A percentile compares a stretch with the other conserved stretches of the same genome.
phyloP scores from a whole-genome alignment of 1,284 basidiomycete species.

The Xanthoconium separans region DNA sequence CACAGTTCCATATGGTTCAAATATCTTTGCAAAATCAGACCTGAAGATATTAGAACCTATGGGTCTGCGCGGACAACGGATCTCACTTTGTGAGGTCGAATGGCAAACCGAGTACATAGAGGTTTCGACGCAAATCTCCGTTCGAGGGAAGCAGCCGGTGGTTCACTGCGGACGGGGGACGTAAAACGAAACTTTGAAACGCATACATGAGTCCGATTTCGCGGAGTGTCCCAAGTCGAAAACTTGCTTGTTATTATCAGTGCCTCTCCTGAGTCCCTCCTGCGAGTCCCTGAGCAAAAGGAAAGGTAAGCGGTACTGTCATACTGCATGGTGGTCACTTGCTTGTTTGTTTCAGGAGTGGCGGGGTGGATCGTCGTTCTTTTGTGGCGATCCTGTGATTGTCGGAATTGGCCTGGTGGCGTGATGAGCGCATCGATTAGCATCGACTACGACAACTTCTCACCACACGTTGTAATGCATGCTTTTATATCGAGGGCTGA shows the following conservation, averaged over 20 bases:
- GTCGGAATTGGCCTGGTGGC: conserved; percentile 16
- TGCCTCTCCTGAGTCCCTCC: not conserved
- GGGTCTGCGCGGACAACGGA: not conserved
- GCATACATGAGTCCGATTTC: conserved; percentile 22
- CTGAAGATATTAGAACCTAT: conserved; percentile 33
- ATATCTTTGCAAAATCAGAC: conserved; percentile 58
- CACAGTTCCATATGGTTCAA: conserved; percentile 63
- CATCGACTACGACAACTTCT: not conserved
- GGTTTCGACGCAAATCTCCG: conserved; percentile 63
- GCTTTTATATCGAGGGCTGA: conserved; percentile 4
- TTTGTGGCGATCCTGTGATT: conserved; percentile 8
- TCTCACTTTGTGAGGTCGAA: conserved; percentile 72
- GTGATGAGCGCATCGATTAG: conserved; percentile 4
- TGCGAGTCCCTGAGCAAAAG: conserved; percentile 12
- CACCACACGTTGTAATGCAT: conserved; percentile 12
- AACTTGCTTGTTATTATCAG: conserved; percentile 13
- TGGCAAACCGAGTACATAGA: conserved; percentile 77
- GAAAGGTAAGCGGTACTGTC: conserved; percentile 11
- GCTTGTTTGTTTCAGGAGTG: conserved; percentile 9
- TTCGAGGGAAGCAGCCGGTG: conserved; percentile 26
- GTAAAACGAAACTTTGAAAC: conserved; percentile 36
- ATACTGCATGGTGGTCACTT: not conserved
- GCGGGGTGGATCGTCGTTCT: not conserved
- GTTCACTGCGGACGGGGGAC: conserved; percentile 13
- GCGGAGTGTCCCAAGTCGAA: not conserved